Percentiles rank a stretch among this genome's conserved stretches.
Evolutionary conservation across 2,329 filamentous ascomycete genomes (phyloP).

Genomic region (Coniochaeta sp.): DNA sequence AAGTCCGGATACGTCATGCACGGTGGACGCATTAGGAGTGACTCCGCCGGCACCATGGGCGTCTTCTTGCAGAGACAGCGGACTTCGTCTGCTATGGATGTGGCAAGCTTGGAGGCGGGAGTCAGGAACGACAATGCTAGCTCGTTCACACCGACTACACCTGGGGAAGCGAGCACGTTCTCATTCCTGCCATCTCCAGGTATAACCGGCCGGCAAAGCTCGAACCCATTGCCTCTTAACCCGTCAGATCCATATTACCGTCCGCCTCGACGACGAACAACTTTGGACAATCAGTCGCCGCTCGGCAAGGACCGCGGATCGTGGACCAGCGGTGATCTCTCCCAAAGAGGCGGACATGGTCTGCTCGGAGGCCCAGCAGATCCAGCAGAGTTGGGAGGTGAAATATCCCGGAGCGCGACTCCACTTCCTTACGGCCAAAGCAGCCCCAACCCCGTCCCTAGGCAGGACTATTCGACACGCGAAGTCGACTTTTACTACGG

Average conservation of each 20-base stretch:
- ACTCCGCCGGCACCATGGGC: constrained; percentile 53
- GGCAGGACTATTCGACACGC: constrained; percentile 83
- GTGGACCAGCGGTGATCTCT: constrained; percentile 28
- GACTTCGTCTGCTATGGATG: constrained; percentile 50
- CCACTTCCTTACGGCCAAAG: constrained; percentile 32
- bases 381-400: constrained; percentile 30
- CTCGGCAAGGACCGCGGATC: constrained; percentile 27
- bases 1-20: constrained; percentile 52
- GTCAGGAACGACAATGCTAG: constrained; percentile 50
- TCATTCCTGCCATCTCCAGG: constrained; percentile 59
- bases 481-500: constrained; percentile 98
- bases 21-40: constrained; percentile 50
- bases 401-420: constrained; percentile 35
- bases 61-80: constrained; percentile 40
- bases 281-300: constrained; percentile 41
- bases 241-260: constrained; percentile 79
- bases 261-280: constrained; percentile 53
- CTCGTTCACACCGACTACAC: constrained; percentile 66
- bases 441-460: constrained; percentile 42
- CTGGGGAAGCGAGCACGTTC: constrained; percentile 62
- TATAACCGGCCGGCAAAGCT: constrained; percentile 37
- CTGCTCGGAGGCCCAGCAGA: constrained; percentile 25
- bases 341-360: constrained; percentile 28
- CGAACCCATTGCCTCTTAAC: constrained; percentile 25
- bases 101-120: constrained; percentile 32